A percentile compares a stretch with the other conserved stretches of the same genome.
Evolutionary conservation across 2,329 filamentous ascomycete species (phyloP).

Genomic region (Nakataea oryzae): DNA sequence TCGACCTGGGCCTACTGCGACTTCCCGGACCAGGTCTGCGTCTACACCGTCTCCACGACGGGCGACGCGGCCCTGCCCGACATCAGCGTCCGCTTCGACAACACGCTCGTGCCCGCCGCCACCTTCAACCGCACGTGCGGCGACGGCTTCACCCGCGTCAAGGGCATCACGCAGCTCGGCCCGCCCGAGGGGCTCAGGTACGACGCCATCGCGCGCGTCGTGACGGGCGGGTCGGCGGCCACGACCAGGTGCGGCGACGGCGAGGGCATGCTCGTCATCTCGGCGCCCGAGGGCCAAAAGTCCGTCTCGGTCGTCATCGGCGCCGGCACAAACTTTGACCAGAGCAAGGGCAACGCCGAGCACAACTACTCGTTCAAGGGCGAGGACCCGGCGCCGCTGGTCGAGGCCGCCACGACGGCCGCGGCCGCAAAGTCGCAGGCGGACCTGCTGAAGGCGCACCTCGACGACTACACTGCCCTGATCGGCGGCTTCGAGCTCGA

Average conservation of each 20-base stretch:
- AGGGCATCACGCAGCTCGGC: conserved; percentile 22
- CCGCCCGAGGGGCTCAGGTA: conserved; percentile 33
- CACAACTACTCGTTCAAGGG: conserved; percentile 36
- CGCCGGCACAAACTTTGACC: conserved; percentile 37
- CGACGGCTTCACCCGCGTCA: conserved; percentile 17
- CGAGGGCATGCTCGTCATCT: conserved; percentile 9
- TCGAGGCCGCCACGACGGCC: conserved; percentile 20
- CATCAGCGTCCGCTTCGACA: conserved; percentile 29
- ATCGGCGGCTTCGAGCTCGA: conserved; percentile 27
- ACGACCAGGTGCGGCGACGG: not conserved
- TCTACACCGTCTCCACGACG: conserved; percentile 10
- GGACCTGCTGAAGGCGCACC: conserved; percentile 22
- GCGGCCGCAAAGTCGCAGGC: conserved; percentile 22
- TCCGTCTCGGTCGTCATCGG: conserved; percentile 29
- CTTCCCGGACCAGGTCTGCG: conserved; percentile 24
- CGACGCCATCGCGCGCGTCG: conserved; percentile 21
- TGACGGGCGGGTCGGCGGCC: conserved; percentile 17
- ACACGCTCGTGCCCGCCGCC: conserved; percentile 16
- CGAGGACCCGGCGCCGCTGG: conserved; percentile 26
- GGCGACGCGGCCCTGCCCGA: conserved; percentile 20
- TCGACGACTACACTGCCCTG: conserved; percentile 28
- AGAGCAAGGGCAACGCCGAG: conserved; percentile 32
- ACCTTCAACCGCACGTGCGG: conserved; percentile 18
- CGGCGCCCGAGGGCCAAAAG: conserved; percentile 11
- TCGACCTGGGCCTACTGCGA: conserved; percentile 31